These are phyloP conservation scores for Tricholoma saponaceum DNA, from an alignment of 768 basidiomycete species.

Conservation along the genomic window DNA sequence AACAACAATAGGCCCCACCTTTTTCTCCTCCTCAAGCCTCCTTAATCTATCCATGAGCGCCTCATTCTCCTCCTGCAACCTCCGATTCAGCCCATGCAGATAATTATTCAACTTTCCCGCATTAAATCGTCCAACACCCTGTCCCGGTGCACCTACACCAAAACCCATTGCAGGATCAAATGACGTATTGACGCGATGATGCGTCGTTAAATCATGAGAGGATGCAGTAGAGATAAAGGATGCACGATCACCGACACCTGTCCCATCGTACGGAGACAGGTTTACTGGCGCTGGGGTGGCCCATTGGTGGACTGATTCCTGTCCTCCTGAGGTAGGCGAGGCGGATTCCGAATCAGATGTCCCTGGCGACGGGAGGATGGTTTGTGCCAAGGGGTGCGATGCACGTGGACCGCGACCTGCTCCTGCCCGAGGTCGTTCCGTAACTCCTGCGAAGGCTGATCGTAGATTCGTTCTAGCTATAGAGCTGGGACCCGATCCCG, in stretches of 20 bases:
- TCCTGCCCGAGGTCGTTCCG: conserved; percentile 50
- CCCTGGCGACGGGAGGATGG: conserved; percentile 36
- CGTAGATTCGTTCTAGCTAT: conserved; percentile 32
- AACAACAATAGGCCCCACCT: conserved; percentile 17
- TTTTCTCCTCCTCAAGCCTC: conserved; percentile 46
- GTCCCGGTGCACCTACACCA: conserved; percentile 54
- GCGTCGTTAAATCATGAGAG: conserved; percentile 83
- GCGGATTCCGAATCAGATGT: conserved; percentile 32
- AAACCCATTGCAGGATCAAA: conserved; percentile 83
- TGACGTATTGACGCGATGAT: conserved; percentile 79
- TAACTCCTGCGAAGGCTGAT: conserved; percentile 59
- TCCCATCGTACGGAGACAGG: conserved; percentile 43
- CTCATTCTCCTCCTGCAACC: conserved; percentile 85
- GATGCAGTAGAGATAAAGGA: conserved; percentile 83
- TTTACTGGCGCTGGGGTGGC: conserved; percentile 27
- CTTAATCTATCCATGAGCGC: conserved; percentile 50
- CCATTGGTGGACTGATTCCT: conserved; percentile 18
- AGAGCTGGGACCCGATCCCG: conserved; percentile 29
- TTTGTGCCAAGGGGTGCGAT: conserved; percentile 67
- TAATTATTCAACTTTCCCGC: conserved; percentile 83
- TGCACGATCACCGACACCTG: conserved; percentile 49
- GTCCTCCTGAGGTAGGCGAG: conserved; percentile 18
- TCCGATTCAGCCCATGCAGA: conserved; percentile 78
- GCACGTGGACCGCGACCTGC: conserved; percentile 27
- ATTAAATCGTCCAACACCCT: conserved; percentile 77